phyloP scores from a whole-genome alignment of 345 rosid species.

The Eutrema japonicum region DNA sequence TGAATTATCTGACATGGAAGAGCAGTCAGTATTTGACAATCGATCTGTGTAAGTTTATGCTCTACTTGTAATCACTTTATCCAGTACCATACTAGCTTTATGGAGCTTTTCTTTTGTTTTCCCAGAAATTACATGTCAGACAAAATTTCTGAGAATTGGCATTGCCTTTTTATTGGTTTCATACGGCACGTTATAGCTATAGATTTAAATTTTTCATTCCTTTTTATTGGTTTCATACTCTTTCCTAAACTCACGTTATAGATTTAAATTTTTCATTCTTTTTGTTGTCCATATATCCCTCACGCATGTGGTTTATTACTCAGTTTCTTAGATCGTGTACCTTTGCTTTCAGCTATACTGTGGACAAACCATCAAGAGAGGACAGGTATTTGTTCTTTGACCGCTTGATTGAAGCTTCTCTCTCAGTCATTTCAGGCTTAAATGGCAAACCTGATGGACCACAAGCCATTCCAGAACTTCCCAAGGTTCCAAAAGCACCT shows the following conservation, averaged over 20 bases:
- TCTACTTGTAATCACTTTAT: constrained; percentile 7
- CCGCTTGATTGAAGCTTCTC: constrained; percentile 84
- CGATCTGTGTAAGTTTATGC: constrained; percentile 70
- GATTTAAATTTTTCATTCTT: constrained; percentile 8
- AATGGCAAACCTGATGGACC: constrained; percentile 53
- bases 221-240: constrained; percentile 18
- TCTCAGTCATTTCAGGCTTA: constrained; percentile 66
- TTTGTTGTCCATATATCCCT: constrained; percentile 11
- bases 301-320: constrained; percentile 24
- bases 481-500: constrained; percentile 76
- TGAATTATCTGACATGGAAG: constrained; percentile 60
- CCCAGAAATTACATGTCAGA: not conserved
- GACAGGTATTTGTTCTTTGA: constrained; percentile 83
- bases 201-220: constrained; percentile 7
- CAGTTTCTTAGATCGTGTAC: constrained; percentile 27
- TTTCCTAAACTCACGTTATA: not conserved
- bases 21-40: constrained; percentile 64
- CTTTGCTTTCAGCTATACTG: constrained; percentile 69
- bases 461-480: constrained; percentile 69
- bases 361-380: constrained; percentile 72
- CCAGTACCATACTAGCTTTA: not conserved
- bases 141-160: not conserved
- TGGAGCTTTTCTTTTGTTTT: constrained; percentile 12
- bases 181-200: not conserved
- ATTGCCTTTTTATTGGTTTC: constrained; percentile 11